phyloP scores from a whole-genome alignment of 139 green algal genomes.

The Coccomyxa sp. region DNA sequence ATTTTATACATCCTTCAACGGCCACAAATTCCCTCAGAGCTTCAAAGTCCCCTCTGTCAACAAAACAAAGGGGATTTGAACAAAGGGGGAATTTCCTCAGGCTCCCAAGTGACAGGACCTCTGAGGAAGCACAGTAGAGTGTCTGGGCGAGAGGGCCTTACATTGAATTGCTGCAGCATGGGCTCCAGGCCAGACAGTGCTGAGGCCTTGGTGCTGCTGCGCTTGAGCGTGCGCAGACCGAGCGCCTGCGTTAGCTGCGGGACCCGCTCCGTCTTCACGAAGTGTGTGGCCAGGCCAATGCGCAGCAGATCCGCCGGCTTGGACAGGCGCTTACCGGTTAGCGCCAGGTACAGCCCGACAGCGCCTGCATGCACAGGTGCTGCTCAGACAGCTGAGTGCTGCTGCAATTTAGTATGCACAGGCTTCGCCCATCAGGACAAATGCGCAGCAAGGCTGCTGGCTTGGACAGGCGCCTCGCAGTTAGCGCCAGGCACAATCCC shows the following conservation, averaged over 20 bases:
- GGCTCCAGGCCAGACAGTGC: background rate
- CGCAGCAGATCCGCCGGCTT: slow-evolving; percentile 44
- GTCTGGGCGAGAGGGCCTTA: background rate
- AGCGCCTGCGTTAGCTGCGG: slow-evolving; percentile 35
- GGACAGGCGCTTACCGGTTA: slow-evolving; percentile 33
- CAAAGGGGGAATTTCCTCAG: background rate
- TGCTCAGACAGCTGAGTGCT: background rate
- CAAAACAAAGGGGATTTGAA: background rate
- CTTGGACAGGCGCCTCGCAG: no score
- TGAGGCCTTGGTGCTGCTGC: slow-evolving; percentile 1
- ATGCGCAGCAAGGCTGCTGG: background rate
- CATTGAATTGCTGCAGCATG: background rate
- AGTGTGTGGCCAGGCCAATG: slow-evolving; percentile 81
- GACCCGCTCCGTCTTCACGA: slow-evolving; percentile 52
- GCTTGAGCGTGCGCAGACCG: background rate
- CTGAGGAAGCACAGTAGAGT: no score
- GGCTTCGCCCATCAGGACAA: background rate
- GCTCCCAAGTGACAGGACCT: no score
- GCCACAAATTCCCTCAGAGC: background rate
- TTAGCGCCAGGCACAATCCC: no score
- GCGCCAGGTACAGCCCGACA: slow-evolving; percentile 4
- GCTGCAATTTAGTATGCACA: background rate
- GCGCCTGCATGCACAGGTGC: background rate
- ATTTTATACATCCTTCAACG: no score
- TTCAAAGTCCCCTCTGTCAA: background rate